phyloP scores from a whole-genome alignment of 805 yeast species.

The Saccharomycopsis sp. region DNA sequence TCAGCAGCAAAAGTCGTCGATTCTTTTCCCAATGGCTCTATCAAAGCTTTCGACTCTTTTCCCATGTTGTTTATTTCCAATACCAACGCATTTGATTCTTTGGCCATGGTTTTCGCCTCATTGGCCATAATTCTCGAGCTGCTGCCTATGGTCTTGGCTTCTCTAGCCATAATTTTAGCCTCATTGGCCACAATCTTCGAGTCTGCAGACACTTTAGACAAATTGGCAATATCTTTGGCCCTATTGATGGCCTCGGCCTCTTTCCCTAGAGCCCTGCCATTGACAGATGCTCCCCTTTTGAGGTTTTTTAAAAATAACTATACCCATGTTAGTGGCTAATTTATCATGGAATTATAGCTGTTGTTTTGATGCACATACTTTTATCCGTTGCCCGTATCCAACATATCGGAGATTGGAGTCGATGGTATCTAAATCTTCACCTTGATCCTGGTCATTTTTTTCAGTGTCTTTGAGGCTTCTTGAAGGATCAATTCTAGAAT shows the following conservation, averaged over 20 bases:
- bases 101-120: background rate
- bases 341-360: no score
- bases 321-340: background rate
- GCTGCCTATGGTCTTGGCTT: no score
- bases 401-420: conserved; percentile 8
- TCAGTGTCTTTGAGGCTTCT: background rate
- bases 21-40: background rate
- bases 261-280: background rate
- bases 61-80: background rate
- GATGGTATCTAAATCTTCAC: background rate
- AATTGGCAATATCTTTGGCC: background rate
- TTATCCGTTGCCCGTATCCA: conserved; percentile 12
- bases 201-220: background rate
- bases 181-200: background rate
- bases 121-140: background rate
- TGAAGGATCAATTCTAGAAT: no score
- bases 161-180: background rate
- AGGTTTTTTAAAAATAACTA: background rate
- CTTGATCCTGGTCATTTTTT: background rate
- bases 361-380: no score
- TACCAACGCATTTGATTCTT: background rate
- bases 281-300: background rate
- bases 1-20: background rate
- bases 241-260: background rate
- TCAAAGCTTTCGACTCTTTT: background rate